A percentile compares a stretch with the other conserved stretches of the same genome.
Evolutionary conservation across 208 protist genomes (phyloP).

Genomic region (Leishmania martiniquensis): DNA sequence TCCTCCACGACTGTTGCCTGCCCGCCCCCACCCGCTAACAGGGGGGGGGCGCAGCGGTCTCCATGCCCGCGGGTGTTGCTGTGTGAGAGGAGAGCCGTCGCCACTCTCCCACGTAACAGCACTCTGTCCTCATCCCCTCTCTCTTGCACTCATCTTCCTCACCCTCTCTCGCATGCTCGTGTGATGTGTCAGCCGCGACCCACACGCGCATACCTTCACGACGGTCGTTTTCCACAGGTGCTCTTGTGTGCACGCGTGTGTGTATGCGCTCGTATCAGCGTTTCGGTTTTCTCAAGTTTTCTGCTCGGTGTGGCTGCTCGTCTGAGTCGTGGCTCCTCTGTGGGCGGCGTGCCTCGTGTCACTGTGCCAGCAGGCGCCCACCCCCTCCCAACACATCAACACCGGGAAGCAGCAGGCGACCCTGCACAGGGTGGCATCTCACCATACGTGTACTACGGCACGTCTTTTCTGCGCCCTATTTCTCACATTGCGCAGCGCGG

Average conservation of each 20-base stretch:
- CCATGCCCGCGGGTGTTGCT: too few species aligned
- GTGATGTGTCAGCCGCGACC: not conserved
- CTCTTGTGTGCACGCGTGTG: too few species aligned
- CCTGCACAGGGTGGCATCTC: not conserved
- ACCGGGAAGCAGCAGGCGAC: not conserved
- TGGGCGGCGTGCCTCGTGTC: not conserved
- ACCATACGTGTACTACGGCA: not conserved
- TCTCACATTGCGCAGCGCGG: not conserved
- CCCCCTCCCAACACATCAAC: not conserved
- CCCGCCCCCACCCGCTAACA: not conserved
- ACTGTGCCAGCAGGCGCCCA: not conserved
- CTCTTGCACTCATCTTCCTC: not conserved
- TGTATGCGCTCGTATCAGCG: not conserved
- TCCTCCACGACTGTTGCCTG: not conserved
- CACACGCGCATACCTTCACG: not conserved
- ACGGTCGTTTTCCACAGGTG: not conserved
- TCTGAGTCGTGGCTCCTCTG: not conserved
- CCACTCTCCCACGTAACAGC: not conserved
- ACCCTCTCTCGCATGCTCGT: not conserved
- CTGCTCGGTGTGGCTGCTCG: too few species aligned
- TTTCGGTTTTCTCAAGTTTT: not conserved
- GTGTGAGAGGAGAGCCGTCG: not conserved
- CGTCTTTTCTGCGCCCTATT: not conserved
- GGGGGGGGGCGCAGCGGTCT: not conserved
- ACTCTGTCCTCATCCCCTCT: not conserved